These are phyloP conservation scores for Pichia membranifaciens DNA, from an alignment of 805 yeast genomes.

Conservation along the genomic window DNA sequence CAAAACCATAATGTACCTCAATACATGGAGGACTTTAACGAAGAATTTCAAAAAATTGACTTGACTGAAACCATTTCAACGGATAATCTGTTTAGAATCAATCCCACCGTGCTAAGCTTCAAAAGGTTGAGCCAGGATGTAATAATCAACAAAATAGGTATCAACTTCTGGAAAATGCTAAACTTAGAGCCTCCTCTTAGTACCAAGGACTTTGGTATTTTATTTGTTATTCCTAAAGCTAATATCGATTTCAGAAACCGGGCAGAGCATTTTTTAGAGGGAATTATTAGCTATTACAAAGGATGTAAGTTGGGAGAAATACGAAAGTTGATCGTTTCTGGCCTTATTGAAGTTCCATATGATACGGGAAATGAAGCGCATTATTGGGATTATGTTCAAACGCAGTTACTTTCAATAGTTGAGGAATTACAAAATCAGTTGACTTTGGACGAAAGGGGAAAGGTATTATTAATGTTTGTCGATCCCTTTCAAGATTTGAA, in stretches of 20 bases:
- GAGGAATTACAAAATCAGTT: slow-evolving; percentile 45
- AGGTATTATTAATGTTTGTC: slow-evolving; percentile 41
- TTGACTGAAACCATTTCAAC: slow-evolving; percentile 14
- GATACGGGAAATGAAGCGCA: slow-evolving; percentile 1
- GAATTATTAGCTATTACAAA: slow-evolving; percentile 39
- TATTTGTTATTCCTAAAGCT: slow-evolving; percentile 36
- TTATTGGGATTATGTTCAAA: slow-evolving; percentile 19
- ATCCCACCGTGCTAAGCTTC: slow-evolving; percentile 32
- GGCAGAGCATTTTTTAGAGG: slow-evolving; percentile 33
- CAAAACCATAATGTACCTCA: not conserved
- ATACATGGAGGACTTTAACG: not conserved
- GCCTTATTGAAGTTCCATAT: slow-evolving; percentile 21
- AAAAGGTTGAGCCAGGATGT: slow-evolving; percentile 34
- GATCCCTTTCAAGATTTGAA: slow-evolving; percentile 37
- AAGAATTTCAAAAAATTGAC: slow-evolving; percentile 5
- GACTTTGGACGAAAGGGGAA: slow-evolving; percentile 22
- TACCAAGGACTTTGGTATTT: slow-evolving; percentile 45
- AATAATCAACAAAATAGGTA: slow-evolving; percentile 43
- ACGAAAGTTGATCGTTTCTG: slow-evolving; percentile 10
- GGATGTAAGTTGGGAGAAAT: slow-evolving; percentile 44
- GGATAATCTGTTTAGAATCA: slow-evolving; percentile 30
- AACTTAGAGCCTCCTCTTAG: slow-evolving; percentile 49
- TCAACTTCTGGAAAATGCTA: slow-evolving; percentile 51
- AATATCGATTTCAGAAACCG: slow-evolving; percentile 25
- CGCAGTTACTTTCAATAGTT: slow-evolving; percentile 59